Evolutionary conservation across 1,284 basidiomycete species (phyloP), one percentile per base, ranked within the genome.

Genomic region (Tremellales sp.): DNA sequence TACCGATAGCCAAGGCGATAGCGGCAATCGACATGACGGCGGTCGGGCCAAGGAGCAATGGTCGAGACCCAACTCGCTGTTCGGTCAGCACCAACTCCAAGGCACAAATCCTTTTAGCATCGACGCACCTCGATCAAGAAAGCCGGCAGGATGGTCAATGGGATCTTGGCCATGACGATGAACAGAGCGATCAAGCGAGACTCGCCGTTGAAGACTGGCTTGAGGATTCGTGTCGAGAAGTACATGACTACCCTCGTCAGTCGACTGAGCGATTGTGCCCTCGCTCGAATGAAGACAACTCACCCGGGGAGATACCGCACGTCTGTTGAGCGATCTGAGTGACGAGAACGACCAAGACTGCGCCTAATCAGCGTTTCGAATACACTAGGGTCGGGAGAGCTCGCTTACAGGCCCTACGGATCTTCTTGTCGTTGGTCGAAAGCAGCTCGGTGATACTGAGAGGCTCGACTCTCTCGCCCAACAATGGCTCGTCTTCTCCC

Each of bases 111-210:
- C n/a, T 11, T 22, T 11, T n/a, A n/a, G n/a, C n/a, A n/a, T n/a
- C n/a, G 35, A 52, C 58, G 47, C 19, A 72, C 68, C 31, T 71
- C 64, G 51, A 78, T 70, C 24, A 78, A 57, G 49, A 71, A 70
- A 4, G 75, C 73, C 5, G 77, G 74, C 6, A 74, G 56, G 40
- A 73, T 68, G 0, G 77, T 78, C 50, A 76, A 64, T 15, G 74
- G 57, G 24, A 75, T 59, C 54, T 78, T 78, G 53, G 66, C 56
- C 6, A 64, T 35, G 23, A 72, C 62, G 48, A 75, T 61, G 46
- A 59, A 55, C 2, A 75, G 57, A 8, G 72, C 67, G 29, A 74
- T 56, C 15, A 65, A 46, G 17, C 62, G 58, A 1, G 72, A 68
- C 49, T 63, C 62, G 39, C 39, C 39, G 8, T 62, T 57, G 52